Evolutionary conservation across 2,329 filamentous ascomycete genomes (phyloP), one percentile per base, ranked within the genome.

Genomic region (Teratosphaeria epicoccoides): DNA sequence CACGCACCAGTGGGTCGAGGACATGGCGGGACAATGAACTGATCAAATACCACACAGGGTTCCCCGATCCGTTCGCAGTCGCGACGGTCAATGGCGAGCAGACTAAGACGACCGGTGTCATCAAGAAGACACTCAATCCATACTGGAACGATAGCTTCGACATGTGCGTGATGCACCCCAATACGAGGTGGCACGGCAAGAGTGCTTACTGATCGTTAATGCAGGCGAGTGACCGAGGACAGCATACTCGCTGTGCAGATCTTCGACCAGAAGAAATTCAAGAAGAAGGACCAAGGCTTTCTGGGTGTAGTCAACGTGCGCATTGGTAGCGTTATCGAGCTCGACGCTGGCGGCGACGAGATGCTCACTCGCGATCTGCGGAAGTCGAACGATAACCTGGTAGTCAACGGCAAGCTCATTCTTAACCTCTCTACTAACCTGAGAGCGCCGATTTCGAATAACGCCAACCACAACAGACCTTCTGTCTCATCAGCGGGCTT

Each of bases 111-210:
- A 98, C 93, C 10, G 85, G 85, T 33, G 93, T 97, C 61, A 95
- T 93, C 70, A 97, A 96, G 74, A 87, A 93, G 73, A 97, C 93
- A 10, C 76, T 98, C 71, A 97, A 96, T 71, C 93, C 93, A n/a
- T 98, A 98, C 71, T 98, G 93, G 93, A 98, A 98, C 71, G 93
- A 98, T 76, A 89, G 83, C 67, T 98, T 98, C 75, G 93, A 98
- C 71, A 85, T 98, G 93, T 97, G 82, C 64, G 85, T 56, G 23
- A 26, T 43, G 47, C 45, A 48, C n/a, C 24, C n/a, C 33, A 9
- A 37, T 26, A 22, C 25, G 23, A 22, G 23, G 46, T 33, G 46
- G 26, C n/a, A 47, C 33, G 25, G 25, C 23, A 44, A n/a, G 10
- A n/a, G 46, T 12, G 45, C 12, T 37, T 45, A 46, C 53, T 55